A percentile compares a stretch with the other conserved stretches of the same genome.
phyloP scores from a whole-genome alignment of 2,329 filamentous ascomycete genomes.

The Chaetomiaceae sp. region DNA sequence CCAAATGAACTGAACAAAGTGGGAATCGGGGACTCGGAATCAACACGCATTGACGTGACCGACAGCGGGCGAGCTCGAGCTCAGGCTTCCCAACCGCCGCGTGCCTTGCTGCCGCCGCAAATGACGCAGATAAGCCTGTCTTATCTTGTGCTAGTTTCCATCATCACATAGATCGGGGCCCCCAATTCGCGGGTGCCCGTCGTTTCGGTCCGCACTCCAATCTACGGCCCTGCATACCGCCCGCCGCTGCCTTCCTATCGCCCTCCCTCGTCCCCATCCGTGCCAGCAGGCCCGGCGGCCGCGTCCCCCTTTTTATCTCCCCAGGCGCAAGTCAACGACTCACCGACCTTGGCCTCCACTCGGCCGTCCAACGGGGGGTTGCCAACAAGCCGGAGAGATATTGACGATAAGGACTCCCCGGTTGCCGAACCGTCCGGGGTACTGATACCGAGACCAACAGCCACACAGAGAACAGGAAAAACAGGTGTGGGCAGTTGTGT shows the following conservation, averaged over 20 bases:
- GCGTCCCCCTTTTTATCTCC: neutral
- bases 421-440: neutral
- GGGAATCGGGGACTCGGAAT: neutral
- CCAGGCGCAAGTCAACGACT: neutral
- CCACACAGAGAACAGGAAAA: neutral
- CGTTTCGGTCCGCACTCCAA: constrained; percentile 20
- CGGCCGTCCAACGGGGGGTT: neutral
- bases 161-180: constrained; percentile 44
- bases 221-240: constrained; percentile 16
- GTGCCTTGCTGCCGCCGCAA: constrained; percentile 29
- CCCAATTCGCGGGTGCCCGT: constrained; percentile 20
- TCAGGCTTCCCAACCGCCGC: neutral
- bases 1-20: neutral
- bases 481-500: neutral
- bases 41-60: neutral
- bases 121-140: constrained; percentile 56
- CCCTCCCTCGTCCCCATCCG: neutral
- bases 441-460: neutral
- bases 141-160: constrained; percentile 53
- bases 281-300: neutral
- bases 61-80: neutral
- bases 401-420: constrained; percentile 12
- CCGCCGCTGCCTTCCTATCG: constrained; percentile 5
- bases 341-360: neutral
- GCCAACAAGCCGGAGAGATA: constrained; percentile 5